Base-by-base conservation (phyloP, 176 grass and related monocot genomes). In the Hyparrhenia diplandra region DNA sequence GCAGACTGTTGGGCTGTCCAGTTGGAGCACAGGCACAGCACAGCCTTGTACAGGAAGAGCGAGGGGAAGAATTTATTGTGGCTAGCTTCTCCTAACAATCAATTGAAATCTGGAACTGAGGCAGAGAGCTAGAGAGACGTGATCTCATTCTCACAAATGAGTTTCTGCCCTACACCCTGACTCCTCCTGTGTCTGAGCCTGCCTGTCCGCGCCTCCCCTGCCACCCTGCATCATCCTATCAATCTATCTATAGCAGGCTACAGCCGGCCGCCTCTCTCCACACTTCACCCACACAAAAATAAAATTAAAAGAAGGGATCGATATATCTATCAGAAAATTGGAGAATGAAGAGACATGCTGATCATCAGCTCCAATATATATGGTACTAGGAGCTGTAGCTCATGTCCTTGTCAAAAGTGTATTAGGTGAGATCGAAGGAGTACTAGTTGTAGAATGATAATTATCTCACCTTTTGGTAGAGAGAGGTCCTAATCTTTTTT, bases 111-210 rank as follows among this genome's bases (percentile, higher is more conserved):
- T 31, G 74, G 35, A 73, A 67, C 23, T 64, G 77, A 76, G 30
- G 40, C 63, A 64, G 76, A 62, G 28, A 17, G 45, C 1, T 37
- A 1, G 12, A 6, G 9, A 32, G 30, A 47, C 60, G 87, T 84
- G 81, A 89, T 80, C 34, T 76, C 72, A 73, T 57, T 64, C 37
- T 6, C 36, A 8, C 0, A 36, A 6, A 18, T 18, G 18, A n/a
- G 73, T 25, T 89, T 77, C 72, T 82, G 87, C 62, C 86, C 80
- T 67, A 51, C 71, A 42, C 29, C 65, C 88, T 89, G 83, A 82
- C 83, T 67, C 10, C 21, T 67, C 46, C 68, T 82, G 77, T 67
- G 16, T 66, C 61, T 64, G 70, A 57, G 52, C 20, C 21, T 59
- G 55, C 18, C 78, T 89, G 49, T 67, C 83, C 47, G 73, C 83